Evolutionary conservation across 1,284 basidiomycete species (phyloP).

Genomic region (Marasmius tenuissimus): DNA sequence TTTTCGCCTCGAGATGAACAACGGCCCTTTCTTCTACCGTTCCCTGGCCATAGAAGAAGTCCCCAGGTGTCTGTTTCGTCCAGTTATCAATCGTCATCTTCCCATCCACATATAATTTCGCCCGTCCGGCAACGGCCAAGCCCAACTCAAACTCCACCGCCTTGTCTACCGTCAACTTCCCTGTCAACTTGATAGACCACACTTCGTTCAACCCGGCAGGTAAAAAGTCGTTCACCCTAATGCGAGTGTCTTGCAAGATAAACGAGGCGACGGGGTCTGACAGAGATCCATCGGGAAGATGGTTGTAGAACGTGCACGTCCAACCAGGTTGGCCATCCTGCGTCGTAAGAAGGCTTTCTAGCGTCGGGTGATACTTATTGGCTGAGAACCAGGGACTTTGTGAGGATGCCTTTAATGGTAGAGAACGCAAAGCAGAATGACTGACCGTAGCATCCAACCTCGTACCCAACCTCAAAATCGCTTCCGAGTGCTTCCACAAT

Average conservation of each 20-base stretch:
- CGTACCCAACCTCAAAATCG: conserved; percentile 46
- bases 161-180: conserved; percentile 40
- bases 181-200: conserved; percentile 54
- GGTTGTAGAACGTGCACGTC: conserved; percentile 61
- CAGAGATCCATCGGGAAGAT: conserved; percentile 44
- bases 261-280: conserved; percentile 39
- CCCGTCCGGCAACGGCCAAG: conserved; percentile 53
- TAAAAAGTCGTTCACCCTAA: conserved; percentile 68
- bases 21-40: conserved; percentile 60
- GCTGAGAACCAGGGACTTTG: conserved; percentile 33
- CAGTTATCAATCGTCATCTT: conserved; percentile 68
- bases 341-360: conserved; percentile 55
- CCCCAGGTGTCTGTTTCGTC: conserved; percentile 64
- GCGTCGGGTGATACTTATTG: conserved; percentile 61
- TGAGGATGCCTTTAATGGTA: not conserved
- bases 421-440: conserved; percentile 3
- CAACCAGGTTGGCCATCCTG: conserved; percentile 55
- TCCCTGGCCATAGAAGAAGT: conserved; percentile 71
- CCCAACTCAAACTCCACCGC: conserved; percentile 53
- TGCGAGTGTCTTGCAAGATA: conserved; percentile 56
- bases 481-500: conserved; percentile 46
- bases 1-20: conserved; percentile 43
- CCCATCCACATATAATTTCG: conserved; percentile 65
- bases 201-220: conserved; percentile 46
- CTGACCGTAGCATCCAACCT: conserved; percentile 62